Evolutionary conservation across 2,329 filamentous ascomycete genomes (phyloP), one percentile per base, ranked within the genome.

Genomic region (Coleophoma eucalyptorum): DNA sequence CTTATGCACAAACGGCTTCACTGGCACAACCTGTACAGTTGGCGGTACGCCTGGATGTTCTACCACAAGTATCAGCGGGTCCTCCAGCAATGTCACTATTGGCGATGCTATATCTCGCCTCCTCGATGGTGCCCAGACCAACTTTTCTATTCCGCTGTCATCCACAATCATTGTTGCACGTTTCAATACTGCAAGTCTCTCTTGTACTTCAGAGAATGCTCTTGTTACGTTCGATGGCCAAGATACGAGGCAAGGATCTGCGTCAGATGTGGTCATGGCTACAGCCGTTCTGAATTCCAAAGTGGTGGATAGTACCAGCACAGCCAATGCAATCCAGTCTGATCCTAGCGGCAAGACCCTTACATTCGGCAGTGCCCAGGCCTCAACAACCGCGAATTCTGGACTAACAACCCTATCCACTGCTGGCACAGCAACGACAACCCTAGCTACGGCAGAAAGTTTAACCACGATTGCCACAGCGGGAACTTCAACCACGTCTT

Each of bases 1-100:
- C 66, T 83, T 97, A 41, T 99, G 93, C 69, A 83, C 86, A 19
- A 91, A 94, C 61, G 90, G 92, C 1, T 97, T 93, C 66, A 92
- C 88, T 0, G 86, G 86, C 19, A 70, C 70, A 2, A 76, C 72
- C 15, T 89, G 86, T 62, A 74, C 69, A 2, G 70, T 69, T 13
- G 68, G 73, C 13, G 77, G 78, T 50, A 71, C 76, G 20, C 70
- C 70, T 2, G 76, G 74, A 43, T 89, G 85, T 60, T 76, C 78
- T 6, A 83, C 77, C 0, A 75, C 73, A 2, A 63, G 74, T 20
- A 57, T 68, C 19, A 70, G 72, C 40, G 61, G 62, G 1, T 63
- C 58, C 6, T 57, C 79, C 53, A 67, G 64, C 50, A 86, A 93
- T 63, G 90, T 90, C 32, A 97, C 91, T 0, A 74, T 97, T 47